Evolutionary conservation across 1,139 yeast species (phyloP), one percentile per base, ranked within the genome.

Genomic region (Suhomyces bolitotheri): DNA sequence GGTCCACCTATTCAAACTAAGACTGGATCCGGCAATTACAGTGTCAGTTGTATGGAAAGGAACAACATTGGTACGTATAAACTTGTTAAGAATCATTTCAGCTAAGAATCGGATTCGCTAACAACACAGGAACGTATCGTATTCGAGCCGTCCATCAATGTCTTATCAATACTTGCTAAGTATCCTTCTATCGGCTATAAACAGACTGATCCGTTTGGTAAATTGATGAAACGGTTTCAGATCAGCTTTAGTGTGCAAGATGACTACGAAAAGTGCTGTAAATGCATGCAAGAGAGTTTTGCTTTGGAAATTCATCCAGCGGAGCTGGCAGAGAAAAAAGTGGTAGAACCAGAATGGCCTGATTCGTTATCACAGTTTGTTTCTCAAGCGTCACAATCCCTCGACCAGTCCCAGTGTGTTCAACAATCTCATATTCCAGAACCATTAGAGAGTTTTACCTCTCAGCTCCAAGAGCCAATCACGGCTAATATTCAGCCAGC

Each of bases 131-230:
- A 54, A 24, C 44, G 43, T 14, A 36, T 50, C 2, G 43, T 35
- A 3, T 30, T 53, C 10, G 41, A 46, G 15, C 36, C 39, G 3
- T 32, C 36, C 7, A 36, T 30, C 8, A 43, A 49, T 22, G 44
- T 46, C 3, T 41, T 47, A n/a, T 46, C 60, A 2, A 33, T 49
- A 2, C 45, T 59, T 19, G 44, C 56, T 7, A 53, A 49, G 31
- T 45, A 28, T 17, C 63, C 64, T 2, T 50, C 54, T 9, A 39
- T 59, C n/a, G 64, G 63, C 2, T 45, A 52, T 33, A 59, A 59
- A 31, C 52, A 52, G 31, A 32, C 46, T 5, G 51, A 47, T 32
- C 36, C 44, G 5, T 34, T 29, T 19, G 64, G 63, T 4, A 38
- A 39, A 2, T 33, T 56, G 9, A 14, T 55, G 16, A 39, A 41